Evolutionary conservation across 2,329 filamentous ascomycete genomes (phyloP).

Genomic region (Epichloe gansuensis): DNA sequence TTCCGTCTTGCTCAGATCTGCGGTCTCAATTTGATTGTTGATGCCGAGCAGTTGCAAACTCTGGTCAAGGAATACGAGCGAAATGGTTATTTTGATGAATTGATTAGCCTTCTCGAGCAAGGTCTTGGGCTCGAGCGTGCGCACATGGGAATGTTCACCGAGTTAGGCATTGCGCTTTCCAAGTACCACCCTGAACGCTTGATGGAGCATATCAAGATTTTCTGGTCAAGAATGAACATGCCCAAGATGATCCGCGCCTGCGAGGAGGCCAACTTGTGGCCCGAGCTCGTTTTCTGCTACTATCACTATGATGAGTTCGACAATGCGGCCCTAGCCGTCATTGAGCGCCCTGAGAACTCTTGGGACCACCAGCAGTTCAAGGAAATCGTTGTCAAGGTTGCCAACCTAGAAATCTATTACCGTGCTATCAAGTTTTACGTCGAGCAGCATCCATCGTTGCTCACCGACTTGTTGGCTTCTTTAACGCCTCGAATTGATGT

Average conservation of each 20-base stretch:
- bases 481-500: conserved; percentile 92
- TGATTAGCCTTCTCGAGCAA: conserved; percentile 87
- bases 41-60: conserved; percentile 86
- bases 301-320: conserved; percentile 98
- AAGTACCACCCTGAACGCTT: conserved; percentile 92
- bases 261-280: conserved; percentile 93
- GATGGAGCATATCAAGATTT: conserved; percentile 97
- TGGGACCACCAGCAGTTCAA: conserved; percentile 99
- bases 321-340: conserved; percentile 92
- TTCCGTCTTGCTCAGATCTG: conserved; percentile 98
- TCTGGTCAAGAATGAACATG: conserved; percentile 97
- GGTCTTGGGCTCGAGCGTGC: conserved; percentile 84
- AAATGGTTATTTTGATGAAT: conserved; percentile 96
- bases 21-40: conserved; percentile 93
- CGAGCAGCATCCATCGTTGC: conserved; percentile 85
- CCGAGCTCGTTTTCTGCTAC: conserved; percentile 95
- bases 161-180: conserved; percentile 79
- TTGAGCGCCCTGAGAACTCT: conserved; percentile 92
- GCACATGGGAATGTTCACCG: conserved; percentile 96
- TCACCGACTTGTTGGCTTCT: conserved; percentile 89
- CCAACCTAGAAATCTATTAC: conserved; percentile 98
- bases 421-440: conserved; percentile 93
- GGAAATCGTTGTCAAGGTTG: conserved; percentile 94
- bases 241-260: conserved; percentile 91
- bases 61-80: conserved; percentile 94